Evolutionary conservation across 1,284 basidiomycete species (phyloP).

Genomic region (Tylopilus sp.): DNA sequence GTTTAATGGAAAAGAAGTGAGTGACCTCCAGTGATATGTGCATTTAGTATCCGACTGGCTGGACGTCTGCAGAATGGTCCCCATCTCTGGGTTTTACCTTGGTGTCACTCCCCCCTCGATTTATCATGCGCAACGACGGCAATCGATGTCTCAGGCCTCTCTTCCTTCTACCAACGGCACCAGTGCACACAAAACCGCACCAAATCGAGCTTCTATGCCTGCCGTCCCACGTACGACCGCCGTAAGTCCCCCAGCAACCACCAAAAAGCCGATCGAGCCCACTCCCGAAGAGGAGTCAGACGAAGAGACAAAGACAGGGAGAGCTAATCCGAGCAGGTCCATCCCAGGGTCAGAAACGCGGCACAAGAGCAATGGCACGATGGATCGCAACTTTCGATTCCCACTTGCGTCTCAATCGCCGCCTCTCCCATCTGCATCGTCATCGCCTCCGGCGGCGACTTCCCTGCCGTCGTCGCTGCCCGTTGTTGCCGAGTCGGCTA

Average conservation of each 20-base stretch:
- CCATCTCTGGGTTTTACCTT: constrained; percentile 79
- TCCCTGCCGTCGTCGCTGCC: constrained; percentile 23
- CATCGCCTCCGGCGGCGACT: constrained; percentile 1
- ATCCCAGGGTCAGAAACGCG: constrained; percentile 29
- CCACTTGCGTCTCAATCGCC: constrained; percentile 40
- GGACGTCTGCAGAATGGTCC: constrained; percentile 63
- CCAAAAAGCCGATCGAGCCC: constrained; percentile 38
- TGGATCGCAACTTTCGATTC: constrained; percentile 77
- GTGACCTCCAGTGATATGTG: constrained; percentile 23
- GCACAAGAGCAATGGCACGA: constrained; percentile 55
- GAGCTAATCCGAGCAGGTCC: constrained; percentile 11
- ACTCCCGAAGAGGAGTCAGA: constrained; percentile 49
- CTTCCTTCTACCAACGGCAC: constrained; percentile 40
- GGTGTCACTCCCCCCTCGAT: constrained; percentile 57
- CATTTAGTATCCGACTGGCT: neutral
- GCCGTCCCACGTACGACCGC: constrained; percentile 15
- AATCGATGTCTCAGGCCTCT: constrained; percentile 73
- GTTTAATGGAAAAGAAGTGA: constrained; percentile 76
- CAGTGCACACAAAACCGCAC: constrained; percentile 35
- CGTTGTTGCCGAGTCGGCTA: neutral
- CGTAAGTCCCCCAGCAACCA: constrained; percentile 17
- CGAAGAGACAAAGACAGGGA: constrained; percentile 23
- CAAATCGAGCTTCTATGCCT: constrained; percentile 29
- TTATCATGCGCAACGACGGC: constrained; percentile 49
- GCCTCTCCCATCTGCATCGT: constrained; percentile 15